These are phyloP conservation scores for Lactarius evosmus DNA, from an alignment of 768 basidiomycete genomes.

Conservation along the genomic window DNA sequence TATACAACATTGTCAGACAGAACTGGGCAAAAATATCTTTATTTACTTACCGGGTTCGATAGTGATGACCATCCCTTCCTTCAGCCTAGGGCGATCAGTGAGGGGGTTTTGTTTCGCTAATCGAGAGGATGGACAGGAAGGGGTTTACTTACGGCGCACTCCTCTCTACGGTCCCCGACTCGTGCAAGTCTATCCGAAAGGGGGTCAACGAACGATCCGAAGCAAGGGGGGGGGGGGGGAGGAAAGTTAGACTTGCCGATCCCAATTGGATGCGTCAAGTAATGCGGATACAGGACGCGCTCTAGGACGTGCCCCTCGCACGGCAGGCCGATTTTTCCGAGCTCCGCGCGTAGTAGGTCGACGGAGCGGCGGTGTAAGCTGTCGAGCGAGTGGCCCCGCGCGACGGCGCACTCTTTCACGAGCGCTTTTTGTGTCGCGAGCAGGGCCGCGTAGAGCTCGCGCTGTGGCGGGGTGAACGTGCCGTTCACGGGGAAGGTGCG, in stretches of 20 bases:
- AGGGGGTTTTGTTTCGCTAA: neutral
- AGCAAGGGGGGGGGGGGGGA: neutral
- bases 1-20: constrained; percentile 17
- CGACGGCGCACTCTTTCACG: constrained; percentile 56
- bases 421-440: constrained; percentile 69
- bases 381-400: constrained; percentile 56
- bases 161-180: constrained; percentile 64
- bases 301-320: constrained; percentile 55
- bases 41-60: constrained; percentile 70
- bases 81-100: constrained; percentile 45
- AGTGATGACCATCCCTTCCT: constrained; percentile 87
- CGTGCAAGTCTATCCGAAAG: constrained; percentile 70
- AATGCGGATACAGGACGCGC: constrained; percentile 84
- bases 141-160: constrained; percentile 44
- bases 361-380: constrained; percentile 77
- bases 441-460: constrained; percentile 80
- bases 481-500: constrained; percentile 89
- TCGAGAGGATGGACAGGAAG: constrained; percentile 12
- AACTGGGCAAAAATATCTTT: neutral
- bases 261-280: constrained; percentile 87
- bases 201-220: neutral
- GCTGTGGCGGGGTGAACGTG: constrained; percentile 71
- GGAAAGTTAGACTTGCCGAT: constrained; percentile 51
- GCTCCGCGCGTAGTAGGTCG: constrained; percentile 61
- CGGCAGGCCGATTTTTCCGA: constrained; percentile 67